Conservation (phyloP, 2,329 filamentous ascomycete genomes). For the Phialophora macrospora region DNA sequence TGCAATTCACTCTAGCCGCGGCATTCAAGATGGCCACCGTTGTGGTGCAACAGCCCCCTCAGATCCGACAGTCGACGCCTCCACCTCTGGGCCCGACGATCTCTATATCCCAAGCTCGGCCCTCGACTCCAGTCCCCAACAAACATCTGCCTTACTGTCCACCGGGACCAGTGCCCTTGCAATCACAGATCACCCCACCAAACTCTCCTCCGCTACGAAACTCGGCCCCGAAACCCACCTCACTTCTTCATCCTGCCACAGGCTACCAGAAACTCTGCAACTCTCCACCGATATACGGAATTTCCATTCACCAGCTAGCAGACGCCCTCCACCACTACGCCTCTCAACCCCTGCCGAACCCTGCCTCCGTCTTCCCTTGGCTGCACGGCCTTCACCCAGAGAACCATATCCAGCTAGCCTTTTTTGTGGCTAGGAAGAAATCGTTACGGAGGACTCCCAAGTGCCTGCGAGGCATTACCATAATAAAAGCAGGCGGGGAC, state of each 20-base stretch:
- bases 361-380: conserved; percentile 92
- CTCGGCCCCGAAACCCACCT: conserved; percentile 63
- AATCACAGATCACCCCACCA: conserved; percentile 61
- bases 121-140: conserved; percentile 73
- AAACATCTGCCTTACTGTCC: conserved; percentile 90
- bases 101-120: conserved; percentile 62
- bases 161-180: conserved; percentile 67
- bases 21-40: conserved; percentile 51
- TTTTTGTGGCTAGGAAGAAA: conserved; percentile 80
- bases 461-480: conserved; percentile 78
- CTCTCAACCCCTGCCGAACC: conserved; percentile 79
- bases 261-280: conserved; percentile 62
- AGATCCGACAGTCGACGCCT: conserved; percentile 51
- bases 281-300: conserved; percentile 69
- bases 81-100: conserved; percentile 57
- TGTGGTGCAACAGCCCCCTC: conserved; percentile 52
- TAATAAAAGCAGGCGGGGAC: conserved; percentile 89
- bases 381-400: conserved; percentile 87
- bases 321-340: conserved; percentile 76
- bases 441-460: conserved; percentile 71
- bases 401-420: conserved; percentile 86
- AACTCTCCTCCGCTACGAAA: conserved; percentile 67
- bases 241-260: conserved; percentile 76
- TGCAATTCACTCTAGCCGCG: neutral
- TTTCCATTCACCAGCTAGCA: conserved; percentile 70